Conservation (phyloP, 2,329 filamentous ascomycete genomes). For the Talaromyces sp. region DNA sequence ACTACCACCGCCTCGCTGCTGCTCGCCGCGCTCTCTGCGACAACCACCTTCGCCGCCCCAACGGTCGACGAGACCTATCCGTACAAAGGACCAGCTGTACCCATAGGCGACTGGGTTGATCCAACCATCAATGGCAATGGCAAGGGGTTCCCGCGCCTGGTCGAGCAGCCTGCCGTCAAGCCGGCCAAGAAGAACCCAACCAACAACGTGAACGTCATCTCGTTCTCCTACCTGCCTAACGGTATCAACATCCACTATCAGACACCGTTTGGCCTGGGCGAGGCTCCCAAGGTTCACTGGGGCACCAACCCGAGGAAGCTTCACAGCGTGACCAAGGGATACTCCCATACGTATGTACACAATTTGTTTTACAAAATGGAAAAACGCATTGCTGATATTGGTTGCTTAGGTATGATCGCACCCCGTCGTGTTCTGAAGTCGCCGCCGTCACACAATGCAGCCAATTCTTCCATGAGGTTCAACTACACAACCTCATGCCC, state of each 20-base stretch:
- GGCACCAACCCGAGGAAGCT: conserved; percentile 32
- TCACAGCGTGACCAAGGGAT: conserved; percentile 32
- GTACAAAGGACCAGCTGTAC: conserved; percentile 46
- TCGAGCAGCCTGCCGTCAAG: conserved; percentile 47
- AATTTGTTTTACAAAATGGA: neutral
- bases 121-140: conserved; percentile 48
- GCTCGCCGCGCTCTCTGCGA: conserved; percentile 17
- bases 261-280: conserved; percentile 49
- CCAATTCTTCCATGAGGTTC: conserved; percentile 50
- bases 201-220: conserved; percentile 52
- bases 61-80: conserved; percentile 28
- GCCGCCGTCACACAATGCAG: conserved; percentile 44
- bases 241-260: conserved; percentile 52
- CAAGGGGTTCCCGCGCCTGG: conserved; percentile 47
- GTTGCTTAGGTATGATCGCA: conserved; percentile 33
- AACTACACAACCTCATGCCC: conserved; percentile 36
- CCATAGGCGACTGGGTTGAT: conserved; percentile 50
- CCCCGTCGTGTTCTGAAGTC: conserved; percentile 45
- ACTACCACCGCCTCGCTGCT: conserved; percentile 10
- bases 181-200: conserved; percentile 39
- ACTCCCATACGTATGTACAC: conserved; percentile 34
- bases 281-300: conserved; percentile 41
- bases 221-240: conserved; percentile 43
- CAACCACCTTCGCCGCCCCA: conserved; percentile 27
- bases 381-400: neutral